Evolutionary conservation across 2,329 filamentous ascomycete genomes (phyloP), one percentile per base, ranked within the genome.

Genomic region (Trichoderma sp.): DNA sequence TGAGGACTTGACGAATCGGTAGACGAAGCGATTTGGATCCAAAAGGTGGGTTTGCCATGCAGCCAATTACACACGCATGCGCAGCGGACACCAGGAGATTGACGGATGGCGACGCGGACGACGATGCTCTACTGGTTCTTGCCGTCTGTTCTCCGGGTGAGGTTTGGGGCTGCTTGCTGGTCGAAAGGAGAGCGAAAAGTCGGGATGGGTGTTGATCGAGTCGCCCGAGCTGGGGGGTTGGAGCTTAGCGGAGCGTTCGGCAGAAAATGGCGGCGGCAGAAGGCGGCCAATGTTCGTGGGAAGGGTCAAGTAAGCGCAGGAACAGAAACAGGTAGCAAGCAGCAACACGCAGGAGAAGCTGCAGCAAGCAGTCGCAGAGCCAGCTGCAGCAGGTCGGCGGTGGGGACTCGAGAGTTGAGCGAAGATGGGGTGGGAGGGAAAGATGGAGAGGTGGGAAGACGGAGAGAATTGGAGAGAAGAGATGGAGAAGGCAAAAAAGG

Each of bases 21-120:
- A 62, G 59, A n/a, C 59, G 59, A 62, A 62, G 59, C 59, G 59
- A 54, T 54, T 62, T 62, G 59, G 59, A 62, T 62, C 59, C 59
- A 62, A 62, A 62, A 62, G 59, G 48, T 52, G 55, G 44, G 60
- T 47, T 66, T 63, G 51, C 65, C 41, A 59, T 60, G 48, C 56
- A 54, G 56, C 65, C 65, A 66, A 64, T 66, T 60, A 66, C 52
- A 56, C 54, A 39, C 52, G 65, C 65, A 66, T 66, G 34, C 48
- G 50, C 60, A 56, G 45, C 50, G 30, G 26, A 43, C 43, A 44
- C 44, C 15, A 19, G 21, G 41, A 14, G 43, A 12, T 55, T 14
- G 12, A 52, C 39, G 41, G 30, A 39, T 41, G 30, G 26, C 28
- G 45, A 55, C 64, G 24, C 48, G 30, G 30, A 28, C 24, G 58